Evolutionary conservation across 2,329 filamentous ascomycete genomes (phyloP), one percentile per base, ranked within the genome.

Genomic region (Fusarium sp.): DNA sequence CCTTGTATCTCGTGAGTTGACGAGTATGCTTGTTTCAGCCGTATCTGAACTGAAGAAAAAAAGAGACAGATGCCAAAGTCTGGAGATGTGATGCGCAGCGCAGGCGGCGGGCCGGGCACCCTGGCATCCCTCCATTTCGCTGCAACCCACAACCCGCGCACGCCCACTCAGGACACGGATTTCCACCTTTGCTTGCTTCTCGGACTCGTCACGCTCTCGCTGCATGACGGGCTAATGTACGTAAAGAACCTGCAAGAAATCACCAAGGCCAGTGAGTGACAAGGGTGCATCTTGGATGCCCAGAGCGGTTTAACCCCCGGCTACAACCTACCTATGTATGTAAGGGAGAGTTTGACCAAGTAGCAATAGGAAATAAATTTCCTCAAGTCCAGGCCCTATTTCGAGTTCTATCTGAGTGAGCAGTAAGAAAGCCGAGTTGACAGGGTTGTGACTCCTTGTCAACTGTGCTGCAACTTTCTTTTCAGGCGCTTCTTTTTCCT

Each of bases 361-460:
- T 57, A 22, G 45, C 24, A 37, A 66, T 33, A 43, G 35, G 27
- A 50, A 27, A 10, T 22, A 58, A 59, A 43, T 54, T 70, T 8
- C 65, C 58, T 48, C 33, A 54, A 54, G 24, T 67, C 54, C 62
- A 74, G 68, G 27, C 56, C 20, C 35, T 56, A 45, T 33, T 29
- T 31, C 27, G 52, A 35, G 29, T 37, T 27, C 56, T 75, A 60
- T 59, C 68, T 72, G 64, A 43, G 57, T 66, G 65, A 75, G 65
- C 57, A 69, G 58, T 41, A 43, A 33, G 60, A 59, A 22, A 13
- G 39, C 48, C 24, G 24, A 58, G 68, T 54, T 68, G 68, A 75
- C 72, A 74, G 68, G 72, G 72, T 61, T 73, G 61, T 45, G 62
- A 59, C 29, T 54, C 71, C 68, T 50, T 69, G 72, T 64, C 56